phyloP scores from a whole-genome alignment of 352 stramenopile genomes.

The Globisporangium recalcitrans region DNA sequence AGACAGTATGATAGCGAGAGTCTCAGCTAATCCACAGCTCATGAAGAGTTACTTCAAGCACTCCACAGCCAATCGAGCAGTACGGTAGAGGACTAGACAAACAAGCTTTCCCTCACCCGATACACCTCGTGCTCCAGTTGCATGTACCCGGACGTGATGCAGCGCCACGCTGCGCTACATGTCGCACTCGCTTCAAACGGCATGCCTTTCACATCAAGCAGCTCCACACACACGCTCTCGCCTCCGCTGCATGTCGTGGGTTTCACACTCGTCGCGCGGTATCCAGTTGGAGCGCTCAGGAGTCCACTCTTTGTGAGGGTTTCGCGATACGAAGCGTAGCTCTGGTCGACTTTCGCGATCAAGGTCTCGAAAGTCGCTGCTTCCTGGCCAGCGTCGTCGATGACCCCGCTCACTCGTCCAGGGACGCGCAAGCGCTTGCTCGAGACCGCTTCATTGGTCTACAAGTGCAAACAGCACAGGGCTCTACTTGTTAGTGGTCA shows the following conservation, averaged over 20 bases:
- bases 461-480: not conserved
- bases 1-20: not conserved
- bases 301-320: slow-evolving; percentile 1
- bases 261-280: not conserved
- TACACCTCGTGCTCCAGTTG: slow-evolving; percentile 28
- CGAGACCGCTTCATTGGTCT: slow-evolving; percentile 5
- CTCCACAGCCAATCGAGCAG: too few relatives aligned
- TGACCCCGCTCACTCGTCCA: not conserved
- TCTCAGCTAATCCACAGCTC: too few relatives aligned
- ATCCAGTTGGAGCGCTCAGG: not conserved
- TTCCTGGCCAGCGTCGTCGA: slow-evolving; percentile 3
- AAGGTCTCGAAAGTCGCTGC: slow-evolving; percentile 1
- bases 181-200: slow-evolving; percentile 21
- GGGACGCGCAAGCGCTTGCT: not conserved
- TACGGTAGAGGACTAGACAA: not conserved
- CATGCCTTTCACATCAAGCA: slow-evolving; percentile 20
- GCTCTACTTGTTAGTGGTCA: not conserved
- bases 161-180: slow-evolving; percentile 18
- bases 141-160: slow-evolving; percentile 30
- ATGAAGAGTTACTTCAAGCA: too few relatives aligned
- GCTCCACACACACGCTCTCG: slow-evolving; percentile 19
- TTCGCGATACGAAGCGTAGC: slow-evolving; percentile 4
- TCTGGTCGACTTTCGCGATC: slow-evolving; percentile 5
- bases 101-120: slow-evolving; percentile 13
- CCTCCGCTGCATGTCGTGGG: not conserved